phyloP scores from a whole-genome alignment of 1,284 basidiomycete genomes.

The Boletus semigastroideus region DNA sequence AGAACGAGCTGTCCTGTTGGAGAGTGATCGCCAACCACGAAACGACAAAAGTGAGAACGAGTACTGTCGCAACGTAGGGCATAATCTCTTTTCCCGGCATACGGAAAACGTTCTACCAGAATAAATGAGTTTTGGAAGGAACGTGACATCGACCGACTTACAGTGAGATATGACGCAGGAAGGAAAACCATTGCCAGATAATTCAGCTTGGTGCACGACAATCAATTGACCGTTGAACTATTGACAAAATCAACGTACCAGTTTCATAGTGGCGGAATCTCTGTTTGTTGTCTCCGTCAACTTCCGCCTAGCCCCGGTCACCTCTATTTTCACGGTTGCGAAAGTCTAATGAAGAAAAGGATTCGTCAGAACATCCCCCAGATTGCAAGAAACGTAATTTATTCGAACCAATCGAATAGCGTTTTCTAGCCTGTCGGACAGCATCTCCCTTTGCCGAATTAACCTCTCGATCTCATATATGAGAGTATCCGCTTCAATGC shows the following conservation, averaged over 20 bases:
- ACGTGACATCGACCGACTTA: conserved; percentile 30
- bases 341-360: conserved; percentile 40
- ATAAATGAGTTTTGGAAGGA: conserved; percentile 6
- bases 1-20: conserved; percentile 13
- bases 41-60: conserved; percentile 16
- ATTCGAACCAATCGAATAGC: conserved; percentile 43
- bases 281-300: conserved; percentile 43
- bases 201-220: conserved; percentile 15
- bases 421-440: conserved; percentile 48
- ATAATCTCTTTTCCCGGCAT: conserved; percentile 22
- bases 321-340: conserved; percentile 46
- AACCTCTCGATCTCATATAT: conserved; percentile 47
- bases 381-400: neutral
- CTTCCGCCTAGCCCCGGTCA: conserved; percentile 42
- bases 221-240: neutral
- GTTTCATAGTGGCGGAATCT: conserved; percentile 50
- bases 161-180: conserved; percentile 31
- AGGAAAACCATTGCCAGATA: conserved; percentile 31
- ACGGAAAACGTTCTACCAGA: conserved; percentile 30
- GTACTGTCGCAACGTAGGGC: conserved; percentile 6
- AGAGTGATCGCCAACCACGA: conserved; percentile 19
- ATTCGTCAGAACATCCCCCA: neutral
- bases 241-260: conserved; percentile 15
- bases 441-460: conserved; percentile 41
- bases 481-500: conserved; percentile 43